Percentiles rank a stretch among this genome's conserved stretches.
phyloP scores from a whole-genome alignment of 768 basidiomycete genomes.

The Suillus alpinus region DNA sequence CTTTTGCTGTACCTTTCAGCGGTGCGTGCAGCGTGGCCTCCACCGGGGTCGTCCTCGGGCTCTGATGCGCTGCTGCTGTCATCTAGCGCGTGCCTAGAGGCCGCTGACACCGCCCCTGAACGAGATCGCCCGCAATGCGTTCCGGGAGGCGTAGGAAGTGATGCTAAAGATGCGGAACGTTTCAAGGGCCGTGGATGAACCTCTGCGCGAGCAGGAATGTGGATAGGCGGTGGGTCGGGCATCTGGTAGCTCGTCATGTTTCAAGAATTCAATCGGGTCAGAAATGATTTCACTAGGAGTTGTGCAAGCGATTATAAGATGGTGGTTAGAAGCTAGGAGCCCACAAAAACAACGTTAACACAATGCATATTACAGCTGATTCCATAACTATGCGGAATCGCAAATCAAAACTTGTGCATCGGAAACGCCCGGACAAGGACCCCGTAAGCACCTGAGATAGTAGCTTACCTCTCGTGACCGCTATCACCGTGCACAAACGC shows the following conservation, averaged over 20 bases:
- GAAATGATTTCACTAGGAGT: background rate
- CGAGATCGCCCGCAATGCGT: conserved; percentile 50
- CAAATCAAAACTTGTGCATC: no score
- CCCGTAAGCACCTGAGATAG: no score
- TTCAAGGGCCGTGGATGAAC: conserved; percentile 41
- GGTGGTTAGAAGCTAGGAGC: conserved; percentile 2
- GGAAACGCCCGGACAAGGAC: no score
- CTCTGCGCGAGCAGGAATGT: conserved; percentile 10
- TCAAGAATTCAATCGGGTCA: background rate
- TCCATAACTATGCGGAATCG: no score
- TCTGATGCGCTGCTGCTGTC: conserved; percentile 37
- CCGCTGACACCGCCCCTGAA: conserved; percentile 40
- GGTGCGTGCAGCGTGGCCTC: conserved; percentile 10
- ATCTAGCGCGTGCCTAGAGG: conserved; percentile 43
- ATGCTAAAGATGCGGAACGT: conserved; percentile 61
- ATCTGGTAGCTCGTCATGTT: conserved; percentile 31
- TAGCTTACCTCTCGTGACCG: no score
- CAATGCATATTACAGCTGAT: no score
- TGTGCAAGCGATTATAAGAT: conserved; percentile 2
- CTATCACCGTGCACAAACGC: no score
- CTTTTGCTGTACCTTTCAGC: conserved; percentile 9
- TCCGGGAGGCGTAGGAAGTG: conserved; percentile 65
- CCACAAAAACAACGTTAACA: no score
- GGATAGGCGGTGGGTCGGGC: conserved; percentile 31
- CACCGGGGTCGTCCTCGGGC: conserved; percentile 16